Evolutionary conservation across 805 yeast genomes (phyloP).

Genomic region (Monosporozyma aquatica): DNA sequence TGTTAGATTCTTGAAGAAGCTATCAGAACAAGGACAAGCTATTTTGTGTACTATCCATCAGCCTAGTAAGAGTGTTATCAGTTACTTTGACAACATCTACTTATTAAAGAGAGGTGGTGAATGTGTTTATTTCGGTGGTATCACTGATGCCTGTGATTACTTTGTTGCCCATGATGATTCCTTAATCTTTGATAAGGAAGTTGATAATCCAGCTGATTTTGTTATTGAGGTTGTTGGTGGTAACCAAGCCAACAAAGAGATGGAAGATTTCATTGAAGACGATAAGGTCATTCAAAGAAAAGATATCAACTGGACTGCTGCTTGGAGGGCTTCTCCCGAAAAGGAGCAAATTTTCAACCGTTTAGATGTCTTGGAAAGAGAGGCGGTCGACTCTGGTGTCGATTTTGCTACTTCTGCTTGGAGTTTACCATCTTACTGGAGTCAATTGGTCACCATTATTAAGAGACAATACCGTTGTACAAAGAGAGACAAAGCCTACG

Average conservation of each 20-base stretch:
- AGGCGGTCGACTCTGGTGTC: slow-evolving; percentile 12
- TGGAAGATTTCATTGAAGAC: slow-evolving; percentile 20
- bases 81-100: slow-evolving; percentile 50
- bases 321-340: slow-evolving; percentile 20
- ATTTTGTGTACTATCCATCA: slow-evolving; percentile 58
- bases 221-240: slow-evolving; percentile 59
- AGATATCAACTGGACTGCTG: slow-evolving; percentile 12
- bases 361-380: slow-evolving; percentile 12
- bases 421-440: slow-evolving; percentile 34
- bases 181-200: slow-evolving; percentile 39
- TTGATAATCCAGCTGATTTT: slow-evolving; percentile 70
- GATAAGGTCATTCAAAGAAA: neutral
- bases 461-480: slow-evolving; percentile 37
- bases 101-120: slow-evolving; percentile 62
- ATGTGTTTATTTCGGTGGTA: slow-evolving; percentile 66
- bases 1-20: slow-evolving; percentile 40
- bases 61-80: slow-evolving; percentile 52
- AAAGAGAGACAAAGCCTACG: slow-evolving; percentile 56
- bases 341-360: slow-evolving; percentile 4
- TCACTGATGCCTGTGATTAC: slow-evolving; percentile 46
- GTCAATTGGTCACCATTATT: slow-evolving; percentile 36
- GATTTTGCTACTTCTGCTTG: slow-evolving; percentile 15
- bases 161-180: slow-evolving; percentile 50
- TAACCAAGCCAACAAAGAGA: slow-evolving; percentile 44
- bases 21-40: slow-evolving; percentile 48